Base-by-base conservation (phyloP, 768 basidiomycete genomes). In the Naganishia friedmannii region DNA sequence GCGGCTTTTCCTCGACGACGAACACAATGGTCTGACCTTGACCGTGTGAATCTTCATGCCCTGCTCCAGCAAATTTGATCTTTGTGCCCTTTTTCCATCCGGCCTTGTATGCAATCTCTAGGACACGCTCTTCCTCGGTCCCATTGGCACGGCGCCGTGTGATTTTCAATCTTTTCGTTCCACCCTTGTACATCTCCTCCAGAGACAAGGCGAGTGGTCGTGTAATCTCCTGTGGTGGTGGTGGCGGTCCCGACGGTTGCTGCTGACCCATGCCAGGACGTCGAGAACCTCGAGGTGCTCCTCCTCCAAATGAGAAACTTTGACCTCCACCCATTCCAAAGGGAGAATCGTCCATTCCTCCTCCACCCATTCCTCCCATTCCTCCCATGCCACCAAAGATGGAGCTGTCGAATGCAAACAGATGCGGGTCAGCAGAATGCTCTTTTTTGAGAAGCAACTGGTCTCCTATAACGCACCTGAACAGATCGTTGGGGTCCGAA, bases 11-110 rank as follows among this genome's bases (percentile, higher is more conserved):
- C 80, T 96, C 94, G n/a, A 96, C 87, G 56, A 95, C 87, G 78
- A 99, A 97, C 37, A 93, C 93, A n/a, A 99, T 85, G 51, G 71
- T 72, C 46, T 72, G 79, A 17, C 72, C 70, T 65, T 78, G 77
- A 29, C 79, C 79, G 65, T 78, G 74, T 31, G 78, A 77, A 67
- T 80, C 79, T 67, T 80, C 79, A 66, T 80, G 77, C 2, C 92
- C 92, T 12, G 91, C 89, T 26, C 87, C 86, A 0, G 90, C 87
- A 82, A 94, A 97, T 51, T 91, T 88, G 70, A 98, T 86, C 83
- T 95, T 96, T 21, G 95, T 97, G 0, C 95, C 95, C 71, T 87
- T 87, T 85, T 97, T 97, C 93, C 93, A 98, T 0, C 95, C 95
- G 0, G 94, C 92, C 73, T 83, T 80, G 71, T 84, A 81, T 58